Percentiles rank a stretch among this genome's conserved stretches.
Evolutionary conservation across 331 rosid genomes (phyloP).

Genomic region (Acacia pycnantha): DNA sequence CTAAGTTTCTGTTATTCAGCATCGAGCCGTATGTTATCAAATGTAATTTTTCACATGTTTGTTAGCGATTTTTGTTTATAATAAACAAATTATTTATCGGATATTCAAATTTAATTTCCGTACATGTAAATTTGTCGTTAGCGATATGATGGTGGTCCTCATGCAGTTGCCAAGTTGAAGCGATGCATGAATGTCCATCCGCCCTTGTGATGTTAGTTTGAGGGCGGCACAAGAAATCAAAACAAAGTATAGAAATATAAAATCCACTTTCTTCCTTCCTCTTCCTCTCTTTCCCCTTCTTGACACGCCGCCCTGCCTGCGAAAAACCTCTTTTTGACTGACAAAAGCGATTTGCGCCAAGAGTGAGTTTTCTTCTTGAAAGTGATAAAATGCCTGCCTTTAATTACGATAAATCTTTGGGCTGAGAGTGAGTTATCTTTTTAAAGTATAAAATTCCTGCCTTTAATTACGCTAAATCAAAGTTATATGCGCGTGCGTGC

Average conservation of each 20-base stretch:
- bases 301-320: too few species aligned
- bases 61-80: slow-evolving; percentile 28
- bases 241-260: neutral
- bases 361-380: neutral
- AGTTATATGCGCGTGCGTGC: too few species aligned
- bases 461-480: neutral
- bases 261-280: neutral
- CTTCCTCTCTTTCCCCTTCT: neutral
- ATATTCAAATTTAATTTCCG: slow-evolving; percentile 33
- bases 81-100: slow-evolving; percentile 31
- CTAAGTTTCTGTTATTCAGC: slow-evolving; percentile 35
- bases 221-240: neutral
- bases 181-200: neutral
- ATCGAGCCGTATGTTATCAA: slow-evolving; percentile 10
- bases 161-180: slow-evolving; percentile 30
- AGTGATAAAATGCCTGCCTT: neutral
- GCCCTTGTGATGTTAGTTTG: slow-evolving; percentile 10
- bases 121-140: slow-evolving; percentile 35
- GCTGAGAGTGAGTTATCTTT: neutral
- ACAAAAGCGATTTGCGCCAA: neutral
- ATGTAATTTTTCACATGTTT: slow-evolving; percentile 22
- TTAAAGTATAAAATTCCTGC: neutral
- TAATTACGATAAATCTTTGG: neutral
- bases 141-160: slow-evolving; percentile 30
- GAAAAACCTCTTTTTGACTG: too few species aligned